Conservation (phyloP, 2,329 filamentous ascomycete species). For the Colletotrichum sojae region DNA sequence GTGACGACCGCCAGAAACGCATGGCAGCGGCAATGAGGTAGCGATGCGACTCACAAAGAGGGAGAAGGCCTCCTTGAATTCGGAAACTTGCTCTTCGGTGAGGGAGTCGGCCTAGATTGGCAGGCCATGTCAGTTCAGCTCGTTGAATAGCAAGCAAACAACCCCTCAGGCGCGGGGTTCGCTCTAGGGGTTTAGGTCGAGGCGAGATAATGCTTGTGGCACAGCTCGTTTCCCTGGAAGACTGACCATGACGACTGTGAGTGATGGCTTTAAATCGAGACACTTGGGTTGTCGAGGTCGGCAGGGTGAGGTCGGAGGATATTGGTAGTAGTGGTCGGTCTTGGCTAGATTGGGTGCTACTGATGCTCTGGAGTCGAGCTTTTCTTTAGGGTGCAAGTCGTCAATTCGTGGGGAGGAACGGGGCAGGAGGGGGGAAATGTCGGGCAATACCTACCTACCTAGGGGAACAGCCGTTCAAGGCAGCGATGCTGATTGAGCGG, state of each 20-base stretch:
- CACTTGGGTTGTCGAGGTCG: neutral
- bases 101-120: constrained; percentile 88
- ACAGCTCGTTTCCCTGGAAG: neutral
- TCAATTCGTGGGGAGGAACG: constrained; percentile 38
- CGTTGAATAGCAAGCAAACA: constrained; percentile 20
- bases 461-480: constrained; percentile 33
- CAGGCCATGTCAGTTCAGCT: constrained; percentile 33
- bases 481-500: constrained; percentile 29
- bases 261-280: neutral
- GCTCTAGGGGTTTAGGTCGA: constrained; percentile 6
- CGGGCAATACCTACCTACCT: constrained; percentile 18
- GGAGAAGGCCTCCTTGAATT: constrained; percentile 99
- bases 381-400: constrained; percentile 43
- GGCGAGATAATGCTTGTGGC: constrained; percentile 1
- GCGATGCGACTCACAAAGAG: constrained; percentile 85
- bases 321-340: constrained; percentile 29
- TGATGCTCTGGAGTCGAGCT: constrained; percentile 39
- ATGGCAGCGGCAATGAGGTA: neutral
- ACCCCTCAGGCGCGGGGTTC: constrained; percentile 39
- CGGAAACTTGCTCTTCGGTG: constrained; percentile 99
- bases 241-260: constrained; percentile 35
- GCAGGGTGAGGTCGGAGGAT: constrained; percentile 23
- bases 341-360: constrained; percentile 31
- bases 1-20: constrained; percentile 24
- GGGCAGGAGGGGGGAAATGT: constrained; percentile 36